Conservation (phyloP, 768 basidiomycete species). For the Lyophyllum decastes region DNA sequence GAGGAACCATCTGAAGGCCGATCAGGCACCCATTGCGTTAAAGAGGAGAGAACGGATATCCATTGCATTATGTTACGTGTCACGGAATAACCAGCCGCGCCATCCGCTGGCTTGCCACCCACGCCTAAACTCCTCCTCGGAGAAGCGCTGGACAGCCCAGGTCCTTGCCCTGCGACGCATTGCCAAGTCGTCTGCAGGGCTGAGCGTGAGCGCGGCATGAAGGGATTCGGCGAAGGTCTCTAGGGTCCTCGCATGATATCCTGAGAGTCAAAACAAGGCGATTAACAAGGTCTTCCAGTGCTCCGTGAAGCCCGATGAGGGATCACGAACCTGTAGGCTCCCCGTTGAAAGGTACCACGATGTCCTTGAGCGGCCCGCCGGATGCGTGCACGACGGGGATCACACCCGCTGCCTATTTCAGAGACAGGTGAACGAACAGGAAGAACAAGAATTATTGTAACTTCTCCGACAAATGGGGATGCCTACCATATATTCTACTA, state of each 20-base stretch:
- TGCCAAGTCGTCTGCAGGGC: slow-evolving; percentile 51
- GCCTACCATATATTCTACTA: slow-evolving; percentile 95
- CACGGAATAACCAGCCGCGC: slow-evolving; percentile 24
- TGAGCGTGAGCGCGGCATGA: slow-evolving; percentile 61
- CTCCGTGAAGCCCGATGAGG: not conserved
- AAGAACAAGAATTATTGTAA: not conserved
- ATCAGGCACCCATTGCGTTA: too few relatives aligned
- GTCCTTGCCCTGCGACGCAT: slow-evolving; percentile 69
- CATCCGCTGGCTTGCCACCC: slow-evolving; percentile 74
- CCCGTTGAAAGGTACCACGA: slow-evolving; percentile 78
- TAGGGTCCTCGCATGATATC: slow-evolving; percentile 76
- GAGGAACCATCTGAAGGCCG: too few relatives aligned
- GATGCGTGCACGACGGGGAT: slow-evolving; percentile 93
- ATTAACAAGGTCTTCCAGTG: not conserved
- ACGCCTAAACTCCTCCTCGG: slow-evolving; percentile 73
- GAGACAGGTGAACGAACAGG: not conserved
- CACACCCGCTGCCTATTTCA: slow-evolving; percentile 82
- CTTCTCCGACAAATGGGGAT: not conserved
- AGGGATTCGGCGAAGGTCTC: slow-evolving; percentile 69
- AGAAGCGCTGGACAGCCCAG: slow-evolving; percentile 76
- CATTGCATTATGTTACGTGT: not conserved
- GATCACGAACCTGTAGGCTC: slow-evolving; percentile 58
- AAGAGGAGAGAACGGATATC: not conserved
- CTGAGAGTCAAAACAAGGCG: slow-evolving; percentile 30
- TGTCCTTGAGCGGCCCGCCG: slow-evolving; percentile 89